phyloP scores from a whole-genome alignment of 306 rosid species.

The Prunus fruticosa region DNA sequence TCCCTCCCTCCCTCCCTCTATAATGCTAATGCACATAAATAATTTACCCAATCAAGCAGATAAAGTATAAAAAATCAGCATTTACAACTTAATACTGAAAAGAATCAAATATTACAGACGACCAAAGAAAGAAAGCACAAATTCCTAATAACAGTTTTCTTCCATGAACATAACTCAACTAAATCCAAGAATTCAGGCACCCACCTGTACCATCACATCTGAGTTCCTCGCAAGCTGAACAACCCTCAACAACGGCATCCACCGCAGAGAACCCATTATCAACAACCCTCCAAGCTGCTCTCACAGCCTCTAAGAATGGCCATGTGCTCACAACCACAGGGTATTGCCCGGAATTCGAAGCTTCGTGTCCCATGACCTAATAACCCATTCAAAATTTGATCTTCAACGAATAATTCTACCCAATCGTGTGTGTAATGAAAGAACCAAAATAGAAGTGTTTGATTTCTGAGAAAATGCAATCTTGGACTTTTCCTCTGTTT shows the following conservation, averaged over 20 bases:
- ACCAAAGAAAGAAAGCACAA: neutral
- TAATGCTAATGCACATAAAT: neutral
- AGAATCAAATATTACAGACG: neutral
- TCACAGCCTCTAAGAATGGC: slow-evolving; percentile 93
- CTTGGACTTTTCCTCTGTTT: too few relatives aligned
- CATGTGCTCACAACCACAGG: slow-evolving; percentile 90
- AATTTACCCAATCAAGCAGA: neutral
- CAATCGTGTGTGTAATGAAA: neutral
- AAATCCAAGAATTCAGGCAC: slow-evolving; percentile 14
- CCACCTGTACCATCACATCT: slow-evolving; percentile 96
- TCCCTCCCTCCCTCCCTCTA: neutral
- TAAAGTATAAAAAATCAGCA: neutral
- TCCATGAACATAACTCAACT: neutral
- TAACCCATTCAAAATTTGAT: neutral
- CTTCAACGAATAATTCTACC: neutral
- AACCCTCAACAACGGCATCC: slow-evolving; percentile 89
- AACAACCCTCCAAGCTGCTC: slow-evolving; percentile 77
- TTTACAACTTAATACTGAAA: neutral
- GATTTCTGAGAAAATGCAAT: neutral
- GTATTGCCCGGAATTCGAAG: slow-evolving; percentile 36
- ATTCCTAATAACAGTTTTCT: neutral
- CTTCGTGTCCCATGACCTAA: slow-evolving; percentile 51
- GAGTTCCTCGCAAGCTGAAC: slow-evolving; percentile 83
- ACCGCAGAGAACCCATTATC: slow-evolving; percentile 72
- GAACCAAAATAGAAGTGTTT: neutral